Base-by-base conservation (phyloP, 257 asterid genomes). In the Fraxinus americana region DNA sequence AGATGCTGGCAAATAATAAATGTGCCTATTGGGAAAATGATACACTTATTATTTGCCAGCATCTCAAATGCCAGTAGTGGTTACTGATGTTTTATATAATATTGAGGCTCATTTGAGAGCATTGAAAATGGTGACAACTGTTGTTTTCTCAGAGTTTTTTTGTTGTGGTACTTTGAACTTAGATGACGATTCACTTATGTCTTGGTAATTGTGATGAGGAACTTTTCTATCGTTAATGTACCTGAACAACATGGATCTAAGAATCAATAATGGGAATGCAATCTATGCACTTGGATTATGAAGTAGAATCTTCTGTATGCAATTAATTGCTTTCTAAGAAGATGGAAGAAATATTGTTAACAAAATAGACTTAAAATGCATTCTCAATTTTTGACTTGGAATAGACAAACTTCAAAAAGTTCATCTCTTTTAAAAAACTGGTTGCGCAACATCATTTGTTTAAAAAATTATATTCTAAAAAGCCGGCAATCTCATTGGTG, bases 251-350 rank as follows among this genome's bases (percentile, higher is more conserved):
- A 30, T 39, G 25, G 27, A 71, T 50, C 50, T 12, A 30, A 36
- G 19, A 39, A 54, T 41, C 63, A 74, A 38, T 61, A 52, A 19
- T 17, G 63, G 52, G 43, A 23, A 59, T 50, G 66, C 78, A 35
- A 43, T 52, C 45, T 69, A 12, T 74, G 75, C 67, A 21, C 63
- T 39, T 45, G 57, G 39, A 35, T 76, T 95, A 80, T 30, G 32
- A 39, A 30, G 32, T 1, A 38, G 66, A 41, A 57, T 32, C n/a
- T 5, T 17, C 16, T 11, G 65, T 7, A 57, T n/a, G 41, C 76
- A 50, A 5, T 25, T 57, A 67, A 29, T 77, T 61, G 77, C 48
- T 67, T 61, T 78, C 3, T 12, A 43, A 43, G 67, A n/a, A 36
- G 61, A 27, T 36, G 0, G 9, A 11, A 67, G 17, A 11, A 5